These are phyloP conservation scores for Neodidymelliopsis sp. DNA, from an alignment of 2,329 filamentous ascomycete species.

Conservation along the genomic window DNA sequence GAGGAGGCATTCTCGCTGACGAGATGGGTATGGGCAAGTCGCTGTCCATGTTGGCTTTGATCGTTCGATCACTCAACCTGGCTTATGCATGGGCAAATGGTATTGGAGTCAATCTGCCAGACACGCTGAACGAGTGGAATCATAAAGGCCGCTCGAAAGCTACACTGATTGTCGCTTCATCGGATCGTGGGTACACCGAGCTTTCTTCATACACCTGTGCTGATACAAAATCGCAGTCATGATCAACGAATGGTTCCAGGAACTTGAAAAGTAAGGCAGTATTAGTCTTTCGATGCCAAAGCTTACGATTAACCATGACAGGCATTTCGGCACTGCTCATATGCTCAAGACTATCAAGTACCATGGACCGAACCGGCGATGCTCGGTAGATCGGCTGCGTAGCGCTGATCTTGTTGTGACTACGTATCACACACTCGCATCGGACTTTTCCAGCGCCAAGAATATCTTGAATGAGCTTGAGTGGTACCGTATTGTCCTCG, in stretches of 20 bases:
- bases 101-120: neutral
- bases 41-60: conserved; percentile 60
- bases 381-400: conserved; percentile 13
- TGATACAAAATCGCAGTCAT: conserved; percentile 45
- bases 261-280: conserved; percentile 46
- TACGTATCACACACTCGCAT: conserved; percentile 40
- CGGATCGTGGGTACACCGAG: conserved; percentile 32
- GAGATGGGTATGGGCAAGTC: conserved; percentile 70
- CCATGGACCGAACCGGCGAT: conserved; percentile 30
- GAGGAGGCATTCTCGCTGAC: conserved; percentile 63
- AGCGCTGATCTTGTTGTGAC: conserved; percentile 40
- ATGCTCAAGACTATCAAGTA: conserved; percentile 31
- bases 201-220: conserved; percentile 46
- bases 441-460: conserved; percentile 13
- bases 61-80: conserved; percentile 52
- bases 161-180: conserved; percentile 42
- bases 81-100: conserved; percentile 48
- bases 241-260: conserved; percentile 44
- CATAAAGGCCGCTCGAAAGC: conserved; percentile 24
- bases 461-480: conserved; percentile 26
- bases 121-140: neutral
- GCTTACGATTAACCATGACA: conserved; percentile 9
- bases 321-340: conserved; percentile 31
- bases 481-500: conserved; percentile 42
- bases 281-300: too few relatives aligned